Evolutionary conservation across 176 grass and related monocot species (phyloP), one percentile per base, ranked within the genome.

Genomic region (Poa pratensis): DNA sequence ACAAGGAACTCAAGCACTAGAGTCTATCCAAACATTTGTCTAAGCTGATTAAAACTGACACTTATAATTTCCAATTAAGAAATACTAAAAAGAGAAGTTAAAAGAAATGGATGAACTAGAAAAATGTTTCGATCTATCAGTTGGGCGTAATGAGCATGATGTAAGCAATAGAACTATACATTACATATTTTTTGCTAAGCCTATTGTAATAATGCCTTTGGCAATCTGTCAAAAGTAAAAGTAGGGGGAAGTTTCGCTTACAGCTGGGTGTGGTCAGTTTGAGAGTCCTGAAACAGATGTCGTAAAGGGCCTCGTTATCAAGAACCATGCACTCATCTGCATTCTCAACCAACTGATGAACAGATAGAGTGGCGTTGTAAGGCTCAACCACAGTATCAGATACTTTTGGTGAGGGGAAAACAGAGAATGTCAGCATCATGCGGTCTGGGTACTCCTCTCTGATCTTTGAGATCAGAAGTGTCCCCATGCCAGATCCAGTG

Each of bases 321-420:
- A 90, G 89, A 64, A 90, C 89, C 89, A 90, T 90, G 70, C 89
- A 90, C 66, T 90, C 89, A 59, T 90, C 89, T 3, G 89, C 89
- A 53, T 90, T 90, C 85, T 87, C 89, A 39, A 90, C 88, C 73
- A 90, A 83, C 65, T 90, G 88, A 20, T 90, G 89, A 53, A 90
- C 89, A 0, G 89, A 90, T 18, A 90, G 79, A 27, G 89, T 90
- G 46, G 89, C 89, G 9, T 90, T 90, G 80, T 90, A 90, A 6
- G 89, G 89, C 85, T 90, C 89, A n/a, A 90, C 89, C 2, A 90
- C 89, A 1, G 89, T 90, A 49, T 90, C 89, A 54, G 88, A 90
- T 49, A 90, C 83, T 74, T 90, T 90, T 18, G 83, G 88, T 6
- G 88, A 90, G 34, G 89, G 89, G 40, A 90, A 90, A 83, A 90